Base-by-base conservation (phyloP, 345 rosid genomes). In the Gossypium raimondii region DNA sequence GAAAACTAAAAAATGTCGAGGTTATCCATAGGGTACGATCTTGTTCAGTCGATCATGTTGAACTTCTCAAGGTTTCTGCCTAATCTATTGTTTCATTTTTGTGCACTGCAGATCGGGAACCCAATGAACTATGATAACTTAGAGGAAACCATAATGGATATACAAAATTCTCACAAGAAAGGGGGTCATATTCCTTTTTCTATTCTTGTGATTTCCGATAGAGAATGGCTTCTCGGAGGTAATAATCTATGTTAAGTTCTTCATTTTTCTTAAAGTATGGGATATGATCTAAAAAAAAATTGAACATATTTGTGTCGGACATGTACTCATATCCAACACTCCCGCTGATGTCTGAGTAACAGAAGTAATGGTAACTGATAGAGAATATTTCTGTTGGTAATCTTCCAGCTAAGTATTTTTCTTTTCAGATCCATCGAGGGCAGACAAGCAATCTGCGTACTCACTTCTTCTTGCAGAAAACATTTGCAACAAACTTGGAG, bases 401-500 rank as follows among this genome's bases (percentile, higher is more conserved):
- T 50, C 11, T 43, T 72, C 66, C 67, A 34, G 55, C 47, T 81
- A 75, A 78, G 41, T 57, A 56, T 75, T 79, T 34, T 73, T 65
- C 59, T 84, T 61, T 74, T 68, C 86, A 93, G 99, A 95, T 86
- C 87, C 94, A 73, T 87, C 89, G 67, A 90, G 84, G 86, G 97
- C 99, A 53, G 99, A 93, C 88, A 95, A 91, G 84, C 94, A 93
- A 62, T 88, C 94, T 0, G 94, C 93, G 47, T 95, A 86, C 77
- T 84, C 98, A 81, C 97, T 91, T 84, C 90, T 95, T 72, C 97
- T 95, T 25, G 96, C 97, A 57, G 98, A 95, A 82, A 95, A 75
- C 76, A 93, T 95, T 84, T 93, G 98, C 85, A 83, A 69, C 68
- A 89, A 89, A 85, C 89, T 89, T 43, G 94, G 98, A 43, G 92